Evolutionary conservation across 352 stramenopile species (phyloP).

Genomic region (Phytopythium ostracodes): DNA sequence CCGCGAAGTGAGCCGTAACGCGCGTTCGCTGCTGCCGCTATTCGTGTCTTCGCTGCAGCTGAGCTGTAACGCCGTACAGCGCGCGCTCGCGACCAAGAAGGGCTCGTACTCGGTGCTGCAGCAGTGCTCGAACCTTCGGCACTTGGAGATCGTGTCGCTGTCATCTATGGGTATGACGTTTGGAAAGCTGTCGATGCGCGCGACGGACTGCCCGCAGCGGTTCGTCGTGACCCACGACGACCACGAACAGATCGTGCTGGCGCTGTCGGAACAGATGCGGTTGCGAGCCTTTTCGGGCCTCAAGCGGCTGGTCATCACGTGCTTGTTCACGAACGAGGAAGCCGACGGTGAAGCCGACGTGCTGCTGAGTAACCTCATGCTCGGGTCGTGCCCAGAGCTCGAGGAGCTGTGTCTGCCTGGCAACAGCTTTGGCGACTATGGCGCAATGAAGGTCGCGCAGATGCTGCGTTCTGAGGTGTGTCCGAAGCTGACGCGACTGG

Average conservation of each 20-base stretch:
- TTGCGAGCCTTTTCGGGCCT: constrained; percentile 51
- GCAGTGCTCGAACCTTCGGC: constrained; percentile 57
- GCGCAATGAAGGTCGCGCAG: constrained; percentile 74
- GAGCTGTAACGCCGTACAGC: constrained; percentile 74
- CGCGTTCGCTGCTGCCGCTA: constrained; percentile 34
- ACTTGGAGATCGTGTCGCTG: constrained; percentile 77
- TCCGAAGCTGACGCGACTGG: constrained; percentile 69
- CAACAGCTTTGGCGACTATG: constrained; percentile 85
- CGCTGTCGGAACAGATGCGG: constrained; percentile 64
- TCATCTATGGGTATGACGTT: constrained; percentile 74
- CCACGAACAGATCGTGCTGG: constrained; percentile 81
- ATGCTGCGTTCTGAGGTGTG: constrained; percentile 79
- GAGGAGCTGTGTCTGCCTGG: constrained; percentile 77
- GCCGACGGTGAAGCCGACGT: constrained; percentile 80
- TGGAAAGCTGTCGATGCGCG: constrained; percentile 80
- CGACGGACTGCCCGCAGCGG: constrained; percentile 77
- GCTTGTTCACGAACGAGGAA: constrained; percentile 85
- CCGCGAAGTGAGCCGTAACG: constrained; percentile 46
- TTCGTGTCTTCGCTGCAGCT: constrained; percentile 75
- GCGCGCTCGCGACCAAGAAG: constrained; percentile 40
- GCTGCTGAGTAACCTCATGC: constrained; percentile 76
- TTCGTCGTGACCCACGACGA: constrained; percentile 87
- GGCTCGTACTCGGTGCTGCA: constrained; percentile 40
- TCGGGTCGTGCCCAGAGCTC: constrained; percentile 67
- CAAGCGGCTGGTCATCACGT: constrained; percentile 63